Conservation (phyloP, 2,329 filamentous ascomycete genomes). For the Epicoccum sorghinum region DNA sequence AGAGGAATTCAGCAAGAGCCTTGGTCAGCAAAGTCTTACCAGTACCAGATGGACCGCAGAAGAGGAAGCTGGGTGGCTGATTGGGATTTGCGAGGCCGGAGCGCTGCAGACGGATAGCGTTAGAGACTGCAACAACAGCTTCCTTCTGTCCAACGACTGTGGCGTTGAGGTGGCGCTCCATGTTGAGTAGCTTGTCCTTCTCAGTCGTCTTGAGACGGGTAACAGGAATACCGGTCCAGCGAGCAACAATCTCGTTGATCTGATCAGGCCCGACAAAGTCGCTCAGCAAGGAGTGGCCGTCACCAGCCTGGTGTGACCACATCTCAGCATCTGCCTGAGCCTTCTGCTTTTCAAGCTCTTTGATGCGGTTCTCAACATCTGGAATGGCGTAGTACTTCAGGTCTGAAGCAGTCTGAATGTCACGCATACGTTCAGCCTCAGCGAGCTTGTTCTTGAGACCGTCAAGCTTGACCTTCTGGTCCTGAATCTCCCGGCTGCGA, state of each 20-base stretch:
- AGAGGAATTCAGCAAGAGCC: conserved; percentile 94
- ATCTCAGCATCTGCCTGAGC: conserved; percentile 74
- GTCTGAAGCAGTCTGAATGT: conserved; percentile 87
- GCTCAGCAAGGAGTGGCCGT: conserved; percentile 74
- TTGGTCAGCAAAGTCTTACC: conserved; percentile 98
- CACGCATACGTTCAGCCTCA: conserved; percentile 85
- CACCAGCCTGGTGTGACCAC: conserved; percentile 60
- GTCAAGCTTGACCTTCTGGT: conserved; percentile 94
- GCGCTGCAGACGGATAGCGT: conserved; percentile 92
- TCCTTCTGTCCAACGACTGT: conserved; percentile 93
- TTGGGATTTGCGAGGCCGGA: conserved; percentile 96
- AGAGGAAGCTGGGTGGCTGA: conserved; percentile 95
- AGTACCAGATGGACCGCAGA: conserved; percentile 97
- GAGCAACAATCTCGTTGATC: conserved; percentile 97
- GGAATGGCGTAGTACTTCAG: conserved; percentile 97
- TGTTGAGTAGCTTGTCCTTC: conserved; percentile 97
- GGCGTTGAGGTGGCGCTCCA: conserved; percentile 86
- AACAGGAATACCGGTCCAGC: conserved; percentile 98
- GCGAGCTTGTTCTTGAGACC: conserved; percentile 89
- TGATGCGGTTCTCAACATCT: conserved; percentile 82
- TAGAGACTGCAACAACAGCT: conserved; percentile 89
- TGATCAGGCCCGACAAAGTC: conserved; percentile 96
- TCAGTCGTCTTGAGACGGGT: conserved; percentile 92
- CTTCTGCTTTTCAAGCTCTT: conserved; percentile 80
- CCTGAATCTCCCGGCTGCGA: conserved; percentile 88